These are phyloP conservation scores for Phialophora macrospora DNA, from an alignment of 2,329 filamentous ascomycete species.

Conservation along the genomic window DNA sequence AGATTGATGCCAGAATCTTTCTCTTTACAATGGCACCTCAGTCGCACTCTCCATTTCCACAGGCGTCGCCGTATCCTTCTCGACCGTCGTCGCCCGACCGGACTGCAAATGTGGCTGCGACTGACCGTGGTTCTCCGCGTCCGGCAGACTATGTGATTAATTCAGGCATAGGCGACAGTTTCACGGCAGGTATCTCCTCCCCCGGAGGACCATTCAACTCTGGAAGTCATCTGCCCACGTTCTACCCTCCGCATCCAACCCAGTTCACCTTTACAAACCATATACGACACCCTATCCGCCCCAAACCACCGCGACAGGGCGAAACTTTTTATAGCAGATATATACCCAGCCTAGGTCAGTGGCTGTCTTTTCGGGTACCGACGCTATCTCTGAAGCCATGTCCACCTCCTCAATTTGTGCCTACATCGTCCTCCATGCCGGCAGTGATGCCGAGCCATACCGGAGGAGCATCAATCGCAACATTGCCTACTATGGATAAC, in stretches of 20 bases:
- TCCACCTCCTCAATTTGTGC: conserved; percentile 69
- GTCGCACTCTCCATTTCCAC: conserved; percentile 53
- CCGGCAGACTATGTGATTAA: conserved; percentile 26
- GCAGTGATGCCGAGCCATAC: conserved; percentile 37
- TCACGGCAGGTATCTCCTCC: conserved; percentile 37
- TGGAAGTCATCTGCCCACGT: conserved; percentile 83
- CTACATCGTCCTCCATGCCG: conserved; percentile 48
- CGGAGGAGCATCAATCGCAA: conserved; percentile 40
- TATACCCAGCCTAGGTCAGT: conserved; percentile 79
- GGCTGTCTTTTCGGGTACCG: conserved; percentile 86
- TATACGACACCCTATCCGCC: conserved; percentile 81
- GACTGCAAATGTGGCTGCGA: not conserved
- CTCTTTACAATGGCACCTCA: conserved; percentile 79
- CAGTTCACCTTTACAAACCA: conserved; percentile 80
- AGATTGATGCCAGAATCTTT: conserved; percentile 83
- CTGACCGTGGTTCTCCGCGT: conserved; percentile 25
- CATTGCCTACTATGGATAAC: conserved; percentile 45
- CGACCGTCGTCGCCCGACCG: conserved; percentile 57
- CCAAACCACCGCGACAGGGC: conserved; percentile 86
- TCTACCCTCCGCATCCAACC: conserved; percentile 81
- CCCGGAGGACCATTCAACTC: conserved; percentile 74
- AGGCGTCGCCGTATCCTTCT: conserved; percentile 57
- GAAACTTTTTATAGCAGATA: conserved; percentile 90
- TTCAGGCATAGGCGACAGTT: conserved; percentile 29
- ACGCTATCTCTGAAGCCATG: conserved; percentile 63